A percentile compares a stretch with the other conserved stretches of the same genome.
Conservation (phyloP, 768 basidiomycete genomes). For the Boletus tylopilopsis region DNA sequence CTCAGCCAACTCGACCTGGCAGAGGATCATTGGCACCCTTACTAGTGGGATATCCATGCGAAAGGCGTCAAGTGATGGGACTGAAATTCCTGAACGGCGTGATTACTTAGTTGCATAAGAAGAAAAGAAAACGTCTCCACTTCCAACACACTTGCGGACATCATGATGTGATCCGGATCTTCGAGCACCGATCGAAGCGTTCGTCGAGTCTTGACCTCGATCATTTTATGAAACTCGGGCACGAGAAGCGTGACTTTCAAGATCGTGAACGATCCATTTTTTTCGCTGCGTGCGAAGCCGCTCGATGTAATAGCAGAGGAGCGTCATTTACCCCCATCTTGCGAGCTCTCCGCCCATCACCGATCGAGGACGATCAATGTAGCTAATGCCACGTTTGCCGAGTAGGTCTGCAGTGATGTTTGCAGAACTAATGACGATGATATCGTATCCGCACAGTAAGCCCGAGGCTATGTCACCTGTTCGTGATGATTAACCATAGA, state of each 20-base stretch:
- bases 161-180: neutral
- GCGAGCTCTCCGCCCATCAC: constrained; percentile 18
- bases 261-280: constrained; percentile 14
- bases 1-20: neutral
- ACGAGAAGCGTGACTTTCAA: constrained; percentile 8
- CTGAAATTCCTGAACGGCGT: neutral
- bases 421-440: constrained; percentile 34
- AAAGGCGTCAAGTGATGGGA: neutral
- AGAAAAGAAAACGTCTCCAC: neutral
- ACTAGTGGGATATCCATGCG: neutral
- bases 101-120: neutral
- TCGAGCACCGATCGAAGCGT: constrained; percentile 19
- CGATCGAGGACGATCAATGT: constrained; percentile 29
- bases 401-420: constrained; percentile 40
- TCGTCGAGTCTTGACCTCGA: constrained; percentile 12
- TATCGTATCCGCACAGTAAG: constrained; percentile 11
- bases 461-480: neutral
- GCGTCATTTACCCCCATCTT: constrained; percentile 15
- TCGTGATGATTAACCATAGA: neutral
- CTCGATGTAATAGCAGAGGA: constrained; percentile 6
- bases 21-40: neutral
- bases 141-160: neutral
- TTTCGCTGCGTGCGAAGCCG: constrained; percentile 12
- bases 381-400: constrained; percentile 41
- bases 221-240: constrained; percentile 9